Percentiles rank a stretch among this genome's conserved stretches.
These are phyloP conservation scores for Nidularia sp. DNA, from an alignment of 768 basidiomycete genomes.

Conservation along the genomic window DNA sequence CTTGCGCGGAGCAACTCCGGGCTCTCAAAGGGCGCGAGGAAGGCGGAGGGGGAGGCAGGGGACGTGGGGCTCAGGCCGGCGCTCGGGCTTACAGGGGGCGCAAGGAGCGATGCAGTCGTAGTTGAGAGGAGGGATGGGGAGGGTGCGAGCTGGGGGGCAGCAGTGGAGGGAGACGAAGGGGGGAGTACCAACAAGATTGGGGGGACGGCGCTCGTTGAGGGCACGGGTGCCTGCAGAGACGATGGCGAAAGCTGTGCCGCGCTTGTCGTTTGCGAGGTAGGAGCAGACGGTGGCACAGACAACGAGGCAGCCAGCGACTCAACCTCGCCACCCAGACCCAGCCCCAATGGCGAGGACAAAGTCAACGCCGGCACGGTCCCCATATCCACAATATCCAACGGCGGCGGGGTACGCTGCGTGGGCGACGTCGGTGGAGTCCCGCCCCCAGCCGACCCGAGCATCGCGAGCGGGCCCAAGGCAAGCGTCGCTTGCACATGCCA, in stretches of 20 bases:
- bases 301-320: background rate
- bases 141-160: no score
- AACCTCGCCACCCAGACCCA: background rate
- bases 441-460: background rate
- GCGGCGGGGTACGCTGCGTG: background rate
- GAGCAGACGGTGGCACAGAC: background rate
- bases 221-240: background rate
- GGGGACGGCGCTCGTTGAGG: background rate
- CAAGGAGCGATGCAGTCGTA: no score
- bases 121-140: no score
- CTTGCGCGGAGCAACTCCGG: no score
- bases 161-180: background rate
- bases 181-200: background rate
- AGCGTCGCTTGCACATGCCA: background rate
- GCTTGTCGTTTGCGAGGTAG: background rate
- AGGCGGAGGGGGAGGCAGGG: no score
- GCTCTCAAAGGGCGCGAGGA: no score
- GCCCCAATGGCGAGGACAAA: background rate
- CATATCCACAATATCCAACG: background rate
- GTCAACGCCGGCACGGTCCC: background rate
- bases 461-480: background rate
- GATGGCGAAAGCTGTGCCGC: background rate
- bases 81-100: no score
- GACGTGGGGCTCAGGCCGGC: no score
- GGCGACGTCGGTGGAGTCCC: background rate